Percentiles rank a stretch among this genome's conserved stretches.
Conservation (phyloP, 441 rosid genomes). For the Populus trichocarpa region DNA sequence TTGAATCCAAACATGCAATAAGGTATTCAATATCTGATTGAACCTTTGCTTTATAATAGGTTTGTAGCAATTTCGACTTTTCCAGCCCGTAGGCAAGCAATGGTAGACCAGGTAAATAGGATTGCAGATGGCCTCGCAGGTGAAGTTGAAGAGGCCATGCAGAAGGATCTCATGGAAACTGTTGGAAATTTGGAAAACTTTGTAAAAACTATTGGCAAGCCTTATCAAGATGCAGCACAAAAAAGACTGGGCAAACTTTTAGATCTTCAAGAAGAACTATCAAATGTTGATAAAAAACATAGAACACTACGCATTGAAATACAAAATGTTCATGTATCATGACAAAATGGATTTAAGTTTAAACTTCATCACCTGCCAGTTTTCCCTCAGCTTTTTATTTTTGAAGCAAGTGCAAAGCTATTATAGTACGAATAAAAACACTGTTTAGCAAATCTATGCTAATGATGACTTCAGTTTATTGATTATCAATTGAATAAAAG, state of each 20-base stretch:
- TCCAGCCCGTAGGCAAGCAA: constrained; percentile 61
- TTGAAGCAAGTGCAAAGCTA: not conserved
- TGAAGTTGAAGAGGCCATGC: constrained; percentile 88
- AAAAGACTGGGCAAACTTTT: constrained; percentile 51
- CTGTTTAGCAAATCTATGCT: not conserved
- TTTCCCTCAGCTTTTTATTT: not conserved
- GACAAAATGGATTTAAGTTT: not conserved
- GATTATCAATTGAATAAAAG: no score
- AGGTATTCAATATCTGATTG: constrained; percentile 5
- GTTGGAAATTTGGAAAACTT: constrained; percentile 46
- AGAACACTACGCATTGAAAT: constrained; percentile 57
- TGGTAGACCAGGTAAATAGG: constrained; percentile 62
- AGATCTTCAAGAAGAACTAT: constrained; percentile 49
- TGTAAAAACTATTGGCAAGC: constrained; percentile 53
- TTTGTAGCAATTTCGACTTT: constrained; percentile 71
- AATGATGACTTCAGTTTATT: no score
- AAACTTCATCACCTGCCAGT: not conserved
- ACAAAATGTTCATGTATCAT: constrained; percentile 70
- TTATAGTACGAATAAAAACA: not conserved
- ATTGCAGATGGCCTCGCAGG: constrained; percentile 61
- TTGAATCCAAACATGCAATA: not conserved
- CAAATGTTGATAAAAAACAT: constrained; percentile 41
- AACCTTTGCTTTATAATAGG: constrained; percentile 35
- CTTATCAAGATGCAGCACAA: constrained; percentile 74
- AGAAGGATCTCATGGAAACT: constrained; percentile 62